These are phyloP conservation scores for Fusarium sp. DNA, from an alignment of 2,329 filamentous ascomycete species.

Conservation along the genomic window DNA sequence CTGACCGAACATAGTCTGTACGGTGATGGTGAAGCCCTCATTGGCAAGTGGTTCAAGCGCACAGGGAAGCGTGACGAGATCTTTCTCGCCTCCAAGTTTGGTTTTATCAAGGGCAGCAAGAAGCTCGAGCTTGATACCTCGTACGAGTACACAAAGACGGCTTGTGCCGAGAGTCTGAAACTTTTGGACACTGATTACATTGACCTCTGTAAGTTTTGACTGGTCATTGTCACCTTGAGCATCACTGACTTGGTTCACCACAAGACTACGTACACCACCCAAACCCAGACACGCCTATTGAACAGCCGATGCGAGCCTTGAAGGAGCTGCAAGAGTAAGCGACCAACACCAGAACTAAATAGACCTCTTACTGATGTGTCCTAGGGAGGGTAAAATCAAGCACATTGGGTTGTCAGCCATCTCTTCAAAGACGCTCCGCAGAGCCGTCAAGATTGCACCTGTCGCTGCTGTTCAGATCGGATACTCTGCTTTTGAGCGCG, in stretches of 20 bases:
- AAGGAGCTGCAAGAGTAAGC: conserved; percentile 57
- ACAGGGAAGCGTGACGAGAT: conserved; percentile 61
- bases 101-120: conserved; percentile 29
- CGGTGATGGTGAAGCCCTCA: conserved; percentile 61
- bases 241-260: not conserved
- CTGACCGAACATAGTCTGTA: conserved; percentile 52
- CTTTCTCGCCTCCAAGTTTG: conserved; percentile 60
- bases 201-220: conserved; percentile 58
- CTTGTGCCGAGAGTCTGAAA: conserved; percentile 54
- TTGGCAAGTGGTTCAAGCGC: conserved; percentile 64
- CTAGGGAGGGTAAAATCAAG: conserved; percentile 67
- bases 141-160: conserved; percentile 26
- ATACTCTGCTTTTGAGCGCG: conserved; percentile 68
- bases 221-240: too few species aligned
- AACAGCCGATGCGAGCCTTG: conserved; percentile 65
- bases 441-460: conserved; percentile 65
- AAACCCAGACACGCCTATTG: conserved; percentile 60
- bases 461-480: conserved; percentile 69
- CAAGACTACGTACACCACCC: conserved; percentile 62
- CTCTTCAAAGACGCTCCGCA: conserved; percentile 62
- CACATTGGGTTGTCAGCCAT: conserved; percentile 67
- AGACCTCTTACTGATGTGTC: not conserved
- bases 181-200: conserved; percentile 61
- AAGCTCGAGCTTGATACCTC: conserved; percentile 14
- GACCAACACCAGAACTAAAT: not conserved